Evolutionary conservation across 2,329 filamentous ascomycete species (phyloP), one percentile per base, ranked within the genome.

Genomic region (Pestalotiopsis sp.): DNA sequence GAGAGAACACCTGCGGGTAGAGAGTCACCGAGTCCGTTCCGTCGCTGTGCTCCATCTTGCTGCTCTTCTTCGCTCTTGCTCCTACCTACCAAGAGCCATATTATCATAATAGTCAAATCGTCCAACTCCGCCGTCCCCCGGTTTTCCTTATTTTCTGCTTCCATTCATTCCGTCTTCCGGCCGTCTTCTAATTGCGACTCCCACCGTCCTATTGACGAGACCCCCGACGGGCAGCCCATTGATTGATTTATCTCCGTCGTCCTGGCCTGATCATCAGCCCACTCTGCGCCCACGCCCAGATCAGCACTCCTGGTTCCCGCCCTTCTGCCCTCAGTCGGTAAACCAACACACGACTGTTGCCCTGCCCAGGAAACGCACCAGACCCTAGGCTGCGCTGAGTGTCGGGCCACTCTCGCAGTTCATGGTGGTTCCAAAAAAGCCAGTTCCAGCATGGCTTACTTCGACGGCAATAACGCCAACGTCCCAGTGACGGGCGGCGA

Each of bases 381-480:
- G 59, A 67, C 25, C 27, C 59, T 62, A 62, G 59, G 31, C 59
- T 40, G 31, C 59, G 27, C 14, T 62, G 27, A 36, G 59, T 36
- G 41, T 67, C 66, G 59, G 61, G 49, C 61, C 61, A 64, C 45
- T 68, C 59, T 41, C 45, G 61, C 60, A 61, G 49, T 63, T 68
- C 66, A 69, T 66, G 60, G 71, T 69, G 56, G 59, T 62, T 40
- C 59, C 27, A 62, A 62, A 36, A 36, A 36, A 27, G 59, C 25
- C 31, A 62, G 36, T 62, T 73, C 66, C 71, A 71, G 75, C 68
- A 73, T 71, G 70, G 72, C 70, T 66, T 72, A 70, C 73, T 75
- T 69, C 74, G 77, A 75, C 72, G 76, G 75, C 70, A 75, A 76
- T 69, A 72, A 72, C 73, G 78, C 78, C 66, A 68, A 57, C 57